Evolutionary conservation across 108 stramenopile genomes (phyloP).

Genomic region (Discostella stelligeroides): DNA sequence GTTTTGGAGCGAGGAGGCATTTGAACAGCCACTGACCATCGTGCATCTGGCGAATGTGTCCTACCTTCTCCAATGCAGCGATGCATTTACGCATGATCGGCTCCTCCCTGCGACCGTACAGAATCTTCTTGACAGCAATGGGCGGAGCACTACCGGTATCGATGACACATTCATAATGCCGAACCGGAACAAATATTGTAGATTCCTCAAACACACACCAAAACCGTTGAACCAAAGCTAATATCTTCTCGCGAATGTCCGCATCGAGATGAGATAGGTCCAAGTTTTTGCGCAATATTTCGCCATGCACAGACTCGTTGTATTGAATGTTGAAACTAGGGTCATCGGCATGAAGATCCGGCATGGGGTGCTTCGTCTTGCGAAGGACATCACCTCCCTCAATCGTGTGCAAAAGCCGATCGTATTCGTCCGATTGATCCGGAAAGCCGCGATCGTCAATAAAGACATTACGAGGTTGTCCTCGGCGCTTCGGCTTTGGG

Average conservation of each 20-base stretch:
- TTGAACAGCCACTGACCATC: conserved; percentile 23
- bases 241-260: background rate
- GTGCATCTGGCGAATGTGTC: background rate
- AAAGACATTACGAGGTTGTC: background rate
- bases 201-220: conserved; percentile 26
- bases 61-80: too few species aligned
- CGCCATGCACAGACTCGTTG: conserved; percentile 2
- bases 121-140: too few species aligned
- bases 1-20: background rate
- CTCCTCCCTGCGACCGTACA: too few species aligned
- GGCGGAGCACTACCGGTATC: background rate
- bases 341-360: too few species aligned
- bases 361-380: conserved; percentile 6
- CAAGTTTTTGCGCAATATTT: background rate
- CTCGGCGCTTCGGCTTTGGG: background rate
- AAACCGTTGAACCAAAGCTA: conserved; percentile 12
- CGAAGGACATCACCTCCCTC: background rate
- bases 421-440: too few species aligned
- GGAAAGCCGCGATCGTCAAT: conserved; percentile 24
- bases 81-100: too few species aligned
- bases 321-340: conserved; percentile 6
- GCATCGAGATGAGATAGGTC: conserved; percentile 1
- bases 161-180: too few species aligned
- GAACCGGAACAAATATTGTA: too few species aligned
- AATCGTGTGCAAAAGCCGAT: background rate